Conservation (phyloP, 495 filamentous ascomycete species). For the Penicillium crystallinum region DNA sequence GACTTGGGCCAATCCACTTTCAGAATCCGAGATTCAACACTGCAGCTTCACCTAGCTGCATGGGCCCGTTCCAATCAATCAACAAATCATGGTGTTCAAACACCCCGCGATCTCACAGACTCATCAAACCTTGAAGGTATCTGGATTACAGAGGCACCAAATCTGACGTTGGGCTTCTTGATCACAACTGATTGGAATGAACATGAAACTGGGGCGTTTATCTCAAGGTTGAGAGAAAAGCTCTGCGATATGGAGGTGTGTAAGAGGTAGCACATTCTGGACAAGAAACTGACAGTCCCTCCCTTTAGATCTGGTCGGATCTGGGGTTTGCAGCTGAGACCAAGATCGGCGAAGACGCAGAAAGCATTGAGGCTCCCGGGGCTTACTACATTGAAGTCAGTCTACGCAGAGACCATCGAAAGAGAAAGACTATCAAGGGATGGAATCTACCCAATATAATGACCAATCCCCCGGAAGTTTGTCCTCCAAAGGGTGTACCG, state of each 20-base stretch:
- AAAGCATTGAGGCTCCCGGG: background rate
- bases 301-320: slow-evolving; percentile 30
- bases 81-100: background rate
- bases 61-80: slow-evolving; percentile 3
- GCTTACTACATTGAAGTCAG: slow-evolving; percentile 21
- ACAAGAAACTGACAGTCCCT: background rate
- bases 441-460: slow-evolving; percentile 18
- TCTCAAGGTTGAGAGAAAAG: slow-evolving; percentile 15
- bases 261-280: background rate
- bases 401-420: slow-evolving; percentile 11
- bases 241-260: slow-evolving; percentile 28
- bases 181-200: slow-evolving; percentile 5
- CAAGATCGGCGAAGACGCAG: slow-evolving; percentile 11
- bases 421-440: background rate
- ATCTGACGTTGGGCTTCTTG: slow-evolving; percentile 21
- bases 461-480: slow-evolving; percentile 11
- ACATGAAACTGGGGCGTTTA: slow-evolving; percentile 2
- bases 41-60: slow-evolving; percentile 16
- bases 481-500: slow-evolving; percentile 16
- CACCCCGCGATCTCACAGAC: background rate
- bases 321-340: slow-evolving; percentile 25
- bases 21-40: slow-evolving; percentile 2
- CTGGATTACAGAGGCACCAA: slow-evolving; percentile 32
- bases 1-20: slow-evolving; percentile 16
- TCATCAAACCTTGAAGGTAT: slow-evolving; percentile 8